Evolutionary conservation across 306 rosid genomes (phyloP), one percentile per base, ranked within the genome.

Genomic region (Senna tora): DNA sequence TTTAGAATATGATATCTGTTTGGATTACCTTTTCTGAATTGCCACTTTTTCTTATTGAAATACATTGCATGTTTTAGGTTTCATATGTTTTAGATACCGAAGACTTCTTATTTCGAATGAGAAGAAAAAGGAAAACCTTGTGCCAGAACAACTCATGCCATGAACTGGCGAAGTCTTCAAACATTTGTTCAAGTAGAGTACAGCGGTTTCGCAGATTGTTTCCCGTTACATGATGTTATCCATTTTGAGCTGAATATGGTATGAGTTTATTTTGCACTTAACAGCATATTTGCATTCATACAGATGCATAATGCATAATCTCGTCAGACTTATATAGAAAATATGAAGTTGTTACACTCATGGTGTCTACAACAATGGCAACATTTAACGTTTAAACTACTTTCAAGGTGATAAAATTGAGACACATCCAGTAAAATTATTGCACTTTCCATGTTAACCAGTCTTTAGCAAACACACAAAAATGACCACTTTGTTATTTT

Each of bases 61-160:
- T 75, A 20, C 74, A 51, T 41, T 84, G 79, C 78, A n/a, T 67
- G 30, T 74, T 75, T 75, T 73, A 95, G 99, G 97, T 95, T 67
- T 95, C 97, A 0, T 95, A 95, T 59, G 99, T 95, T 77, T 87
- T 95, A 81, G 99, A 95, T 81, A 95, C 99, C 4, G 97, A 95
- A 68, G 99, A 95, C 88, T 84, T 61, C 71, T 77, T 95, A 77
- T 81, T 88, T 71, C 92, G 93, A 61, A 75, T 78, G 64, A 84
- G 75, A 78, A 83, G 56, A 79, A 82, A 75, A 80, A 86, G 92
- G 82, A 89, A 74, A 81, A 50, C 69, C 73, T 75, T 65, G 76
- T 72, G 67, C 50, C 79, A 33, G 49, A 79, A 78, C 69, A 55
- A 47, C 68, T 74, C 89, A 22, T 81, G 87, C 80, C 84, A 80